A percentile compares a stretch with the other conserved stretches of the same genome.
Conservation (phyloP, 495 filamentous ascomycete species). For the Neurospora sp. region DNA sequence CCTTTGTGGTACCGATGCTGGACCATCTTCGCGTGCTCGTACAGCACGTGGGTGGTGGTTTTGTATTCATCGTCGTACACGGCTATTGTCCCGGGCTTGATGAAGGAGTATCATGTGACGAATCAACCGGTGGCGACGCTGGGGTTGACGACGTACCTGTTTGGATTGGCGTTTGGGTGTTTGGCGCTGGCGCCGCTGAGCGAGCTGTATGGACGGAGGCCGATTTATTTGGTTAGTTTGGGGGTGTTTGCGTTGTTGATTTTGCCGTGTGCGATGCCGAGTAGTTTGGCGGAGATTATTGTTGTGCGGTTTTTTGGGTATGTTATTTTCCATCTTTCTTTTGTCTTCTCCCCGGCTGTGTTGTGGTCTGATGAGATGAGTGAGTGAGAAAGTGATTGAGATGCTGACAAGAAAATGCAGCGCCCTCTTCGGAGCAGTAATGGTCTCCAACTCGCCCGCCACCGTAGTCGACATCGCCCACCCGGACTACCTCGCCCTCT, state of each 20-base stretch:
- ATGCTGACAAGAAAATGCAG: constrained; percentile 18
- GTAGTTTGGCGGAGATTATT: constrained; percentile 52
- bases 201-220: constrained; percentile 69
- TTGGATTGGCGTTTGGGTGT: constrained; percentile 63
- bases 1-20: constrained; percentile 52
- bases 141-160: constrained; percentile 68
- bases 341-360: background rate
- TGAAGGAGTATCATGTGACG: constrained; percentile 49
- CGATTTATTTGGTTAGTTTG: constrained; percentile 58
- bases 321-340: constrained; percentile 1
- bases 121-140: constrained; percentile 53
- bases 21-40: constrained; percentile 55
- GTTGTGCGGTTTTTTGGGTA: constrained; percentile 63
- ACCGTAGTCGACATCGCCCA: constrained; percentile 71
- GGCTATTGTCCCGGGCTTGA: constrained; percentile 54
- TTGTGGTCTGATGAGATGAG: background rate
- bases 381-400: background rate
- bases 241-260: constrained; percentile 53
- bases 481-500: constrained; percentile 58
- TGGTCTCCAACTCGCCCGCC: constrained; percentile 73
- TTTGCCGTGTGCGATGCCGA: constrained; percentile 60
- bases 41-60: constrained; percentile 64
- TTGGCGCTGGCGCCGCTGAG: constrained; percentile 63
- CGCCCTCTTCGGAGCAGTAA: constrained; percentile 65
- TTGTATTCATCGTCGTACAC: constrained; percentile 80